Percentiles rank a stretch among this genome's conserved stretches.
These are phyloP conservation scores for Phaeoacremonium minimum DNA, from an alignment of 2,329 filamentous ascomycete genomes.

Conservation along the genomic window DNA sequence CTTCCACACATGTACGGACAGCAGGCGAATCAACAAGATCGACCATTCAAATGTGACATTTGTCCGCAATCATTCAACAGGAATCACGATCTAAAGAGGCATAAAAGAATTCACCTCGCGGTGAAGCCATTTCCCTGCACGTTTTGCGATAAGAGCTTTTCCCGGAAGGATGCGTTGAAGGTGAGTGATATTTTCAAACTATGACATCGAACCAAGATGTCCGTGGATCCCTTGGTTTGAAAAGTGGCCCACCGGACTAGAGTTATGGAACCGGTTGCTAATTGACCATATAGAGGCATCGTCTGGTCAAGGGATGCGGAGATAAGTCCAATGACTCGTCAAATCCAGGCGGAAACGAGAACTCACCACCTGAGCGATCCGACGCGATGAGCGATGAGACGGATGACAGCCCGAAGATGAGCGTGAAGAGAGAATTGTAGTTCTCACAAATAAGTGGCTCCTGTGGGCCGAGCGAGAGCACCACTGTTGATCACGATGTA, in stretches of 20 bases:
- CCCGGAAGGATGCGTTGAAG: conserved; percentile 93
- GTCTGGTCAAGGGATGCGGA: conserved; percentile 62
- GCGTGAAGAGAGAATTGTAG: too few species aligned
- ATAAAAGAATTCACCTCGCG: conserved; percentile 90
- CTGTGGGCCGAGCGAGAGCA: too few species aligned
- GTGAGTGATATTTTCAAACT: conserved; percentile 62
- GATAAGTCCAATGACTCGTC: too few species aligned
- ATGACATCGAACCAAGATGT: neutral
- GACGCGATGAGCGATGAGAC: neutral
- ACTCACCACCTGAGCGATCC: neutral
- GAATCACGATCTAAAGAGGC: conserved; percentile 93
- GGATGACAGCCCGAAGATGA: neutral
- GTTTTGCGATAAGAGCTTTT: conserved; percentile 94
- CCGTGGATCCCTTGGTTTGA: neutral
- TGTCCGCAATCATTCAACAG: conserved; percentile 93
- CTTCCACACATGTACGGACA: conserved; percentile 56
- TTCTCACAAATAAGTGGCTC: neutral
- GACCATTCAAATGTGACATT: conserved; percentile 91
- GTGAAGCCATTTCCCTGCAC: conserved; percentile 94
- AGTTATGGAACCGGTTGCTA: neutral
- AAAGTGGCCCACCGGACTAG: neutral
- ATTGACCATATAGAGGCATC: conserved; percentile 47
- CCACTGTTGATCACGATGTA: neutral
- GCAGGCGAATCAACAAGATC: conserved; percentile 57
- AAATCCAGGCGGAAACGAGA: neutral